Conservation (phyloP, 257 asterid genomes). For the Voacanga thouarsii region DNA sequence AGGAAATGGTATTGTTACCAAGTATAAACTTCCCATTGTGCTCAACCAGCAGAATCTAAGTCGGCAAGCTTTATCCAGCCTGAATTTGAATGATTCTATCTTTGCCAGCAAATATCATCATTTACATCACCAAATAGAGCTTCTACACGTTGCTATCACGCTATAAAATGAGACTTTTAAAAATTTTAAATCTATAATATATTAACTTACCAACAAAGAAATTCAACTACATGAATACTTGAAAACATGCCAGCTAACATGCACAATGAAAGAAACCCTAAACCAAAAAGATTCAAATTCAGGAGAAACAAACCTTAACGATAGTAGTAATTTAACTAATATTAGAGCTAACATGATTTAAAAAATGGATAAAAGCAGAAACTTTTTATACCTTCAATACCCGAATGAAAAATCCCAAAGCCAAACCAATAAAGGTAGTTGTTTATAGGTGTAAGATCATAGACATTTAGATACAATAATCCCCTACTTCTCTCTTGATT, state of each 20-base stretch:
- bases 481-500: slow-evolving; percentile 46
- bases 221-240: background rate
- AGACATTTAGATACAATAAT: slow-evolving; percentile 64
- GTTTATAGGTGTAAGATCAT: slow-evolving; percentile 79
- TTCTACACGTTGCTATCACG: background rate
- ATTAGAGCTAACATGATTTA: background rate
- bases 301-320: background rate
- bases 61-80: no score
- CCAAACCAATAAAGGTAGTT: slow-evolving; percentile 84
- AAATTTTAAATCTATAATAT: background rate
- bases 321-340: background rate
- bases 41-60: background rate
- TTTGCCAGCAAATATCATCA: background rate
- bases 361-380: background rate
- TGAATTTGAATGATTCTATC: background rate
- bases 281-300: background rate
- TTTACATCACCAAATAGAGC: background rate
- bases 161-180: background rate
- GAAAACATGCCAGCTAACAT: background rate
- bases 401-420: slow-evolving; percentile 82
- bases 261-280: background rate
- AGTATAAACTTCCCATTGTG: background rate
- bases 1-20: background rate
- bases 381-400: slow-evolving; percentile 67
- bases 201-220: background rate